Percentiles rank a stretch among this genome's conserved stretches.
These are phyloP conservation scores for Brassica balearica DNA, from an alignment of 441 rosid genomes.

Conservation along the genomic window DNA sequence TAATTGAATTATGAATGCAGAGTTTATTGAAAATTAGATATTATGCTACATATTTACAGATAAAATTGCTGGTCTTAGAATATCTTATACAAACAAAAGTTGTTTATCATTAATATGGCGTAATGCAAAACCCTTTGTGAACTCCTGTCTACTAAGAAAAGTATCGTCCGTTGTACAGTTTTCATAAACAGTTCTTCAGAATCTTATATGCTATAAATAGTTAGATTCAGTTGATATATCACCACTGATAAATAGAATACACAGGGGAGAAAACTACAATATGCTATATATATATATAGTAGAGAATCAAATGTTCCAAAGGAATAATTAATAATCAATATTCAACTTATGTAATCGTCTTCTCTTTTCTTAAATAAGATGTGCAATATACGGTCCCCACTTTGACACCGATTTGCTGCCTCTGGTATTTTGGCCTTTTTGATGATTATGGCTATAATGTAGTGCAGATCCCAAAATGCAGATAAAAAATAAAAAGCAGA, in stretches of 20 bases:
- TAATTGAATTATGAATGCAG: neutral
- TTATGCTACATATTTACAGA: neutral
- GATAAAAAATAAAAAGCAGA: too few species aligned
- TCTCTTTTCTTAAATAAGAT: neutral
- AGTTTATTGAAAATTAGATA: neutral
- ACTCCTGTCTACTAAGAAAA: neutral
- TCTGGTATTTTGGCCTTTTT: too few species aligned
- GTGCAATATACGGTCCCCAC: neutral
- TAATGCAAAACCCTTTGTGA: neutral
- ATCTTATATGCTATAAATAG: neutral
- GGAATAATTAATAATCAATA: neutral
- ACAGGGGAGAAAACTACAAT: neutral
- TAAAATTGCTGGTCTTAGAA: neutral
- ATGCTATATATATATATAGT: slow-evolving; percentile 2
- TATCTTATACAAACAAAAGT: too few species aligned
- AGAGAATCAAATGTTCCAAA: neutral
- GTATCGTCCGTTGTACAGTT: neutral
- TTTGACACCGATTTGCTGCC: neutral
- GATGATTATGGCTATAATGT: too few species aligned
- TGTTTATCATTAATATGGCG: neutral
- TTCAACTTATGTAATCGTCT: neutral
- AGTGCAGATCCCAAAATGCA: too few species aligned
- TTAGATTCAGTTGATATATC: neutral
- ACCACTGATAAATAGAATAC: neutral
- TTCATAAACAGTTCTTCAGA: neutral